Evolutionary conservation across 2,329 filamentous ascomycete species (phyloP), one percentile per base, ranked within the genome.

Genomic region (Neonectria magnoliae): DNA sequence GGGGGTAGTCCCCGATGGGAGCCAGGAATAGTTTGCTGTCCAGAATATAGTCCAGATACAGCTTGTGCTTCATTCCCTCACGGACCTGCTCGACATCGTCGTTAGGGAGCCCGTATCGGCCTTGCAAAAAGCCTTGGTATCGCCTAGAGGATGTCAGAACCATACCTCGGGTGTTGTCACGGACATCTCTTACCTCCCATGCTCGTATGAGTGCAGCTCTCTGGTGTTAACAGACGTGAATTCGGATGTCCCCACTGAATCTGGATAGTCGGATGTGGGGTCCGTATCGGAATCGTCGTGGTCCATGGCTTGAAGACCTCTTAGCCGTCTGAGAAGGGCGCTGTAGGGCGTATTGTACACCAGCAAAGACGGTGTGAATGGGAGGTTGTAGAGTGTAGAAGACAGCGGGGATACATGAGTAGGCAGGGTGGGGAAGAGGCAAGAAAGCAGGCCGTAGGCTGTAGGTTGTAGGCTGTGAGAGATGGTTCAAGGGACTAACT

Each of bases 41-140:
- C 7, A 85, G 73, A 10, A 85, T 71, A 56, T 88, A 81, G 44
- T 84, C 82, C 47, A 86, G 78, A 63, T 79, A 79, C 61, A 85
- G 75, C 51, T 76, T 76, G 71, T 87, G 85, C 67, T 84, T 81
- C 48, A 86, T 71, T 31, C 81, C 79, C 60, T 87, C 83, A 11
- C 85, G 80, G 52, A 80, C 79, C 66, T 82, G 81, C 68, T 87
- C 85, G 8, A 76, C 76, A 29, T 85, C 83, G 63, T 86, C 84
- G 67, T 86, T 86, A n/a, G 84, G 84, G 18, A 86, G 72, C 31
- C 83, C 83, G 67, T 85, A 86, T 51, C 81, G 77, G 9, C 81
- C 82, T 36, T 80, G 79, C 3, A 81, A 74, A 64, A 83, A 84
- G 31, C 78, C 79, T 70, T 86, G 84, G 67, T 85, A 86, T 42